These are phyloP conservation scores for Claviceps capensis DNA, from an alignment of 2,329 filamentous ascomycete genomes.

Conservation along the genomic window DNA sequence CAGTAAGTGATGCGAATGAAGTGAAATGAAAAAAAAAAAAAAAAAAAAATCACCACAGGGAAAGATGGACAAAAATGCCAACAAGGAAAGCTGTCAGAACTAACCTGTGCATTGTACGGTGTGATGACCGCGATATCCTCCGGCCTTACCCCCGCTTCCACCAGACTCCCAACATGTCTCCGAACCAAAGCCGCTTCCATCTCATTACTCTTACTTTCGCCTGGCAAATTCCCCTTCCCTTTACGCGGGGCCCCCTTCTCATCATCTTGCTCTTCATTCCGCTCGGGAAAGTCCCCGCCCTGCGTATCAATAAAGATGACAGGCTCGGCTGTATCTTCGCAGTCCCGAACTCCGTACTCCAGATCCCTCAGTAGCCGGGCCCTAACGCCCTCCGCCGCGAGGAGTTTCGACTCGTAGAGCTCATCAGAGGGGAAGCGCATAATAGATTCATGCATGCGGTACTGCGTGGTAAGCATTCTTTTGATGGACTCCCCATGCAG, in stretches of 20 bases:
- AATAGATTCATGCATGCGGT: constrained; percentile 93
- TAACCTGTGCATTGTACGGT: constrained; percentile 85
- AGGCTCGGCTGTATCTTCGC: constrained; percentile 77
- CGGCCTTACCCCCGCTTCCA: constrained; percentile 65
- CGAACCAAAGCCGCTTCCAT: constrained; percentile 75
- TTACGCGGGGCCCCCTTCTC: constrained; percentile 35
- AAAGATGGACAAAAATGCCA: neutral
- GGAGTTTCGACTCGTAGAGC: constrained; percentile 69
- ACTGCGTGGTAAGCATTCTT: constrained; percentile 90
- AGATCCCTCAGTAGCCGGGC: constrained; percentile 62
- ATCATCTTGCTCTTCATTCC: constrained; percentile 50
- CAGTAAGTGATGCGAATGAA: no score
- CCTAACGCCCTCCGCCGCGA: constrained; percentile 70
- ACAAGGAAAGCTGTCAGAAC: constrained; percentile 22
- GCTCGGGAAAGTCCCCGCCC: constrained; percentile 81
- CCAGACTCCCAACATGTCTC: constrained; percentile 60
- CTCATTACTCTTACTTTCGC: constrained; percentile 75
- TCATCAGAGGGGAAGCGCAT: constrained; percentile 89
- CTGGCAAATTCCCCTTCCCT: constrained; percentile 29
- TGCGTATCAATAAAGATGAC: constrained; percentile 94
- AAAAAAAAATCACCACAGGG: neutral
- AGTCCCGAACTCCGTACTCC: constrained; percentile 62
- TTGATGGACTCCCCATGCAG: constrained; percentile 78
- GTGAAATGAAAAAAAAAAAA: neutral
- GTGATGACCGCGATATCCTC: constrained; percentile 89